phyloP scores from a whole-genome alignment of 2,329 filamentous ascomycete genomes.

The Colletotrichum sublineola region DNA sequence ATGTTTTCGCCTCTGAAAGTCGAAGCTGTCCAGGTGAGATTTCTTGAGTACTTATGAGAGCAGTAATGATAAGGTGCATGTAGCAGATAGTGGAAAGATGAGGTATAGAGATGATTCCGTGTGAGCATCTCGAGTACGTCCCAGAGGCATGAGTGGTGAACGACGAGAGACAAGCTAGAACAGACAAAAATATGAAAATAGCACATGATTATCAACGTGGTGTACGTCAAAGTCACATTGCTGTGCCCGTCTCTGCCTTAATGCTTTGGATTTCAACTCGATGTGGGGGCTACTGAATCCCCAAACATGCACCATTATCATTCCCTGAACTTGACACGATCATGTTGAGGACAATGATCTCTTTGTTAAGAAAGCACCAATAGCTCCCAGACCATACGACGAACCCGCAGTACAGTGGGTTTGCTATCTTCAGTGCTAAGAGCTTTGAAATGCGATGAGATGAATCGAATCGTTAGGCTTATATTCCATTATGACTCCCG shows the following conservation, averaged over 20 bases:
- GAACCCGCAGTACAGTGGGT: too few relatives aligned
- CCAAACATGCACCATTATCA: background rate
- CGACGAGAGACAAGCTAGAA: too few relatives aligned
- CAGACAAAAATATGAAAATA: background rate
- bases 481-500: background rate
- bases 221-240: background rate
- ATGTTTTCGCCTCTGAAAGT: background rate
- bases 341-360: background rate
- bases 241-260: background rate
- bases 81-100: too few relatives aligned
- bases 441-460: background rate
- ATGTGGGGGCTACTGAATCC: too few relatives aligned
- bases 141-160: background rate
- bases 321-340: background rate
- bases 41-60: too few relatives aligned
- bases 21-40: background rate
- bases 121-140: background rate
- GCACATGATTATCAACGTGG: background rate
- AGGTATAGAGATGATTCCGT: too few relatives aligned
- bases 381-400: background rate
- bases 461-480: background rate
- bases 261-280: background rate
- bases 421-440: background rate
- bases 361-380: too few relatives aligned
- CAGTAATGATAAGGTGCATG: background rate